phyloP scores from a whole-genome alignment of 2,329 filamentous ascomycete species.

The Alternaria sp. region DNA sequence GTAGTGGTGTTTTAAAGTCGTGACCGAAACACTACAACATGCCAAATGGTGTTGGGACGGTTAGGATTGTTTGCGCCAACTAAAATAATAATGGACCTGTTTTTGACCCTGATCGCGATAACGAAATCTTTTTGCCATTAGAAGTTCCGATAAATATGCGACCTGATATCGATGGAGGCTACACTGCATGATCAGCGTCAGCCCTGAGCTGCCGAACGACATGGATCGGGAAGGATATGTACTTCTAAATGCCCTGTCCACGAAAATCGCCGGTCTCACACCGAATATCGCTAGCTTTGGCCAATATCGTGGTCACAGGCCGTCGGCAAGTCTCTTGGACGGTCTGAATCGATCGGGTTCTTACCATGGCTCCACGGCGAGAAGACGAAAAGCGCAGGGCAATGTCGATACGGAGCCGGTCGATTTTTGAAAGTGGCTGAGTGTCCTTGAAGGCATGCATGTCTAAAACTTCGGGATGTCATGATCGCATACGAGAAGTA shows the following conservation, averaged over 20 bases:
- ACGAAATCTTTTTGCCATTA: slow-evolving; percentile 7
- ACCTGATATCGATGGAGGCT: slow-evolving; percentile 12
- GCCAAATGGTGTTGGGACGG: not conserved
- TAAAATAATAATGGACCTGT: not conserved
- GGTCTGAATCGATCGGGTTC: not conserved
- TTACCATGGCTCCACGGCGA: slow-evolving; percentile 1
- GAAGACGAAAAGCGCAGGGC: slow-evolving; percentile 10
- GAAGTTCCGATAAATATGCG: slow-evolving; percentile 16
- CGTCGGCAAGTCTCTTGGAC: not conserved
- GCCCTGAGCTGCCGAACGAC: slow-evolving; percentile 5
- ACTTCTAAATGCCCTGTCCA: slow-evolving; percentile 8
- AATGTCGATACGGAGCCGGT: slow-evolving; percentile 10
- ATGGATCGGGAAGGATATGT: slow-evolving; percentile 11
- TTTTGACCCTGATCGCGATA: slow-evolving; percentile 1
- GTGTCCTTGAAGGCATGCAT: slow-evolving; percentile 8
- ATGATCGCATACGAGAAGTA: slow-evolving; percentile 20
- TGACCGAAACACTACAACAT: not conserved
- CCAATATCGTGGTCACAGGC: not conserved
- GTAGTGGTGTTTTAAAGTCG: slow-evolving; percentile 28
- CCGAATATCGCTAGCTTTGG: not conserved
- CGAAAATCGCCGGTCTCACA: slow-evolving; percentile 12
- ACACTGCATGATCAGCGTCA: slow-evolving; percentile 15
- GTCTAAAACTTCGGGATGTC: slow-evolving; percentile 17
- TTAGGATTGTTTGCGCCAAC: slow-evolving; percentile 6
- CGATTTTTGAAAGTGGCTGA: slow-evolving; percentile 8